phyloP scores from a whole-genome alignment of 2,329 filamentous ascomycete species.

The Chaetomium olivaceum region DNA sequence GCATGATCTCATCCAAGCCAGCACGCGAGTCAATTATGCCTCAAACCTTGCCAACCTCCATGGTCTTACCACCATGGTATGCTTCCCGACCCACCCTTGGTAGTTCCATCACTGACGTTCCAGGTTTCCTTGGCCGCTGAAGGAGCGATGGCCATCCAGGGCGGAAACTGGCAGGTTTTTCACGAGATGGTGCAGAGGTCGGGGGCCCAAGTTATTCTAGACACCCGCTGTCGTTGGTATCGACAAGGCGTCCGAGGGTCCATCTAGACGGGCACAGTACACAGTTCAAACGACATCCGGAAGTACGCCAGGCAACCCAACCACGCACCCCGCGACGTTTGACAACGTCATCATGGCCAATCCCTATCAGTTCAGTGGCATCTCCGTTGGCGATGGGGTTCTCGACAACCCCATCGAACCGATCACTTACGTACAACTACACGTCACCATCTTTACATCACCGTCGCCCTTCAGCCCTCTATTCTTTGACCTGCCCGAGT shows the following conservation, averaged over 20 bases:
- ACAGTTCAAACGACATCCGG: constrained; percentile 43
- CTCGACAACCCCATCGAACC: constrained; percentile 70
- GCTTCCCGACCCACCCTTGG: background rate
- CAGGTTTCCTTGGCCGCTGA: constrained; percentile 83
- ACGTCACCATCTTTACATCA: constrained; percentile 87
- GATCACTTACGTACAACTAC: constrained; percentile 82
- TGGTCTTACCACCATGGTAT: constrained; percentile 79
- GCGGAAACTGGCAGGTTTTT: constrained; percentile 96
- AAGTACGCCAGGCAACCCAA: constrained; percentile 33
- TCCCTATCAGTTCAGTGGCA: constrained; percentile 77
- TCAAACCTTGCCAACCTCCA: constrained; percentile 86
- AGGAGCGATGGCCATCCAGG: constrained; percentile 74
- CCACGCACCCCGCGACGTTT: constrained; percentile 56
- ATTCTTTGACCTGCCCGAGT: constrained; percentile 68
- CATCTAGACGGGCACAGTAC: constrained; percentile 48
- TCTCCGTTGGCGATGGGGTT: constrained; percentile 64
- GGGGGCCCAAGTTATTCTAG: constrained; percentile 60
- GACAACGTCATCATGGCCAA: constrained; percentile 82
- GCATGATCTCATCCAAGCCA: constrained; percentile 83
- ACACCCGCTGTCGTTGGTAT: constrained; percentile 70
- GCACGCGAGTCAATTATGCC: constrained; percentile 91
- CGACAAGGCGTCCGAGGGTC: constrained; percentile 42
- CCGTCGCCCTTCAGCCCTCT: constrained; percentile 67
- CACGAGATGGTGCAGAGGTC: constrained; percentile 72
- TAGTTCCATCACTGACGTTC: background rate